Conservation (phyloP, 2,329 filamentous ascomycete species). For the Akanthomyces lecanii region DNA sequence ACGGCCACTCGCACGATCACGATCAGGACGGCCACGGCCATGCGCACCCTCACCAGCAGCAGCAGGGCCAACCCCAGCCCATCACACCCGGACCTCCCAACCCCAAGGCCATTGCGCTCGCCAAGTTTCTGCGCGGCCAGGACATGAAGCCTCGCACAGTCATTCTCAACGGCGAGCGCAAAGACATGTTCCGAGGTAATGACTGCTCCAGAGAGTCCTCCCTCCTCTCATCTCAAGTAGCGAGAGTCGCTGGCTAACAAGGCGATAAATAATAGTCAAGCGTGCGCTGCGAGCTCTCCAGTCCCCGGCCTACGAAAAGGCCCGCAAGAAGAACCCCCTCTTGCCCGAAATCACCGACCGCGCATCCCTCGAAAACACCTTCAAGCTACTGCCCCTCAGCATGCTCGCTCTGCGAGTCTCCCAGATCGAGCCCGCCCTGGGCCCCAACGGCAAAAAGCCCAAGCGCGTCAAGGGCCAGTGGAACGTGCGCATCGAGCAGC, state of each 20-base stretch:
- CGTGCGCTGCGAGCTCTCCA: conserved; percentile 87
- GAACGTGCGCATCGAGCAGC: conserved; percentile 92
- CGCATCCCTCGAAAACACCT: conserved; percentile 83
- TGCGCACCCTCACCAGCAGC: conserved; percentile 31
- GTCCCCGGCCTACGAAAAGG: conserved; percentile 86
- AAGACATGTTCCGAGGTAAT: conserved; percentile 94
- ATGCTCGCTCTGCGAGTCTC: conserved; percentile 86
- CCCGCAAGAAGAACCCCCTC: conserved; percentile 80
- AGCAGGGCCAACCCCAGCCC: conserved; percentile 55
- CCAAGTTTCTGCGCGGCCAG: conserved; percentile 79
- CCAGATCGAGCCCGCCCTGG: conserved; percentile 68
- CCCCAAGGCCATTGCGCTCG: conserved; percentile 81
- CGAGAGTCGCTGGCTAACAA: not conserved
- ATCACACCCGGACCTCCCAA: conserved; percentile 79
- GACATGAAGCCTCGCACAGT: conserved; percentile 85
- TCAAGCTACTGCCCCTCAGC: conserved; percentile 91
- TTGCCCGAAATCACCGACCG: conserved; percentile 86
- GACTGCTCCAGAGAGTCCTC: conserved; percentile 9
- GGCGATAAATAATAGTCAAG: conserved; percentile 63
- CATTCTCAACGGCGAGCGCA: conserved; percentile 92
- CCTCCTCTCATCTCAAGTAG: not conserved
- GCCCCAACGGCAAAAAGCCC: conserved; percentile 59
- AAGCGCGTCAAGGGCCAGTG: conserved; percentile 95
- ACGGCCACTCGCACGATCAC: conserved; percentile 27
- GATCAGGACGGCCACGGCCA: conserved; percentile 29